Base-by-base conservation (phyloP, 176 grass and related monocot genomes). In the Raddia guianensis region DNA sequence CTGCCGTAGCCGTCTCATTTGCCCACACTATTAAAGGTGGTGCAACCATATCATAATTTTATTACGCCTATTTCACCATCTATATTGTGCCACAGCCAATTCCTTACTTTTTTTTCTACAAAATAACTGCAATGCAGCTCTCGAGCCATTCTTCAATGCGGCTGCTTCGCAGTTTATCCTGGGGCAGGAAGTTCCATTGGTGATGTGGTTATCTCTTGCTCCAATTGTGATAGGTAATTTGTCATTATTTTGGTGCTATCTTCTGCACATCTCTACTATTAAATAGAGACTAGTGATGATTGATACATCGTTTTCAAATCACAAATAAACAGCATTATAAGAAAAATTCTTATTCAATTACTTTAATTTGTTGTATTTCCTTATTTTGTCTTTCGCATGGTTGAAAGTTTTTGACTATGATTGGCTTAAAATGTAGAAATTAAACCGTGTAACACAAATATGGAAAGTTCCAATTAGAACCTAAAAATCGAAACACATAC, bases 71-170 rank as follows among this genome's bases (percentile, higher is more conserved):
- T 60, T 82, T 52, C 13, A 45, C 32, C 10, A 33, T 70, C 43
- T 63, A 37, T 87, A 78, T 18, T 78, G 34, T 63, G 49, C 63
- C 79, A 32, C 4, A 40, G 37, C 37, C 37, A 40, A 78, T 42
- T 46, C 78, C 55, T 71, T 55, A 2, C 63, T 32, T 12, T 70
- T 75, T 51, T 70, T 57, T 83, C 63, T 27, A 27, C 27, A 27
- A 37, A 81, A 63, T 74, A 66, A 73, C 73, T 84, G 44, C 8
- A 67, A 86, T 68, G 33, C 87, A 97, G 91, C 95, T 89, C 78
- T 97, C 70, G 95, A 97, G 64, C 95, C 95, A 20, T 97, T 97
- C 82, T 94, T 94, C 77, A 97, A 85, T 91, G 91, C 95, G 1
- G 73, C 91, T 55, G 95, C 95, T 85, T 94, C 95, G 52, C 95